phyloP scores from a whole-genome alignment of 2,329 filamentous ascomycete species.

The Colletotrichum incanum region DNA sequence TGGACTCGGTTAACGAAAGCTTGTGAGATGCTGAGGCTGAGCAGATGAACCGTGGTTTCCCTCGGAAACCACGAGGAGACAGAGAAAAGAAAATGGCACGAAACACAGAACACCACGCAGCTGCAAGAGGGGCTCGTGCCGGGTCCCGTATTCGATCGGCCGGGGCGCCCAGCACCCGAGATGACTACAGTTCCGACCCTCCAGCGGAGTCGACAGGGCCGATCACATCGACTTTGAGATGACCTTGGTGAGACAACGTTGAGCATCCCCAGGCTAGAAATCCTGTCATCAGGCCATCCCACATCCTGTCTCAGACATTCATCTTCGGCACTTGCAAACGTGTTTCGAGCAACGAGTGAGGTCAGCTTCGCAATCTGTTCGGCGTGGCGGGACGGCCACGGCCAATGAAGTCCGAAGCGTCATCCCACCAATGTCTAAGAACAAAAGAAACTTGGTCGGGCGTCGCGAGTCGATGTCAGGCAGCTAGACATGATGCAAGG shows the following conservation, averaged over 20 bases:
- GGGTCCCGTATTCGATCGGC: constrained; percentile 9
- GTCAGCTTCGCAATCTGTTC: not conserved
- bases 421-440: not conserved
- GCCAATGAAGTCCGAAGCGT: not conserved
- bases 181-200: constrained; percentile 12
- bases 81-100: not conserved
- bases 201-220: not conserved
- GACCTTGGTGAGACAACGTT: constrained; percentile 10
- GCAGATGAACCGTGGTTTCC: not conserved
- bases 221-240: not conserved
- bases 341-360: not conserved
- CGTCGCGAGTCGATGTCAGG: not conserved
- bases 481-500: not conserved
- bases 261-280: not conserved
- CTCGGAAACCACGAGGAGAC: not conserved
- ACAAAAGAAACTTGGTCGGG: not conserved
- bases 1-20: not conserved
- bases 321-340: not conserved
- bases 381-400: not conserved
- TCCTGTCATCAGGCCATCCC: not conserved
- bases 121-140: not conserved
- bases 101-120: not conserved
- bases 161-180: constrained; percentile 5
- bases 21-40: not conserved
- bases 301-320: not conserved